phyloP scores from a whole-genome alignment of 2,329 filamentous ascomycete genomes.

The Fusarium nodosum region DNA sequence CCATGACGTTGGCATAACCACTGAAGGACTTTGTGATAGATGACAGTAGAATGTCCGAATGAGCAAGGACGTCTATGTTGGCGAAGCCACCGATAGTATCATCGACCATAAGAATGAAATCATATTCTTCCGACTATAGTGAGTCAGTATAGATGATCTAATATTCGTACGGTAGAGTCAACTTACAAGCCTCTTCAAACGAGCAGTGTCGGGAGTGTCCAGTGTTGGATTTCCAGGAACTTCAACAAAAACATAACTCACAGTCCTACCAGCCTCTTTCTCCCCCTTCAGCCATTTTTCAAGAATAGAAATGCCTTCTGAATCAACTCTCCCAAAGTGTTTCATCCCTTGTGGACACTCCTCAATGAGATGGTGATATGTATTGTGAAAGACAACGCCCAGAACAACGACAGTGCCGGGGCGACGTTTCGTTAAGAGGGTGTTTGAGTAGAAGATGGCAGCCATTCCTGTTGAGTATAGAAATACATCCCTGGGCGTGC shows the following conservation, averaged over 20 bases:
- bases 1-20: constrained; percentile 69
- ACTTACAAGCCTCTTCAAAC: constrained; percentile 58
- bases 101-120: constrained; percentile 62
- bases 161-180: not conserved
- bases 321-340: constrained; percentile 62
- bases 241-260: constrained; percentile 65
- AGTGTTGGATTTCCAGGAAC: constrained; percentile 56
- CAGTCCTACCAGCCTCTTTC: constrained; percentile 54
- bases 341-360: constrained; percentile 60
- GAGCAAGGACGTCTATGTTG: constrained; percentile 64
- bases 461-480: constrained; percentile 69
- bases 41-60: constrained; percentile 64
- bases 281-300: constrained; percentile 61
- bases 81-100: constrained; percentile 64
- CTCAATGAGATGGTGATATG: constrained; percentile 62
- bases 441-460: constrained; percentile 61
- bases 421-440: constrained; percentile 54
- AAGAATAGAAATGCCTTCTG: constrained; percentile 58
- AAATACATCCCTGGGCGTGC: constrained; percentile 59
- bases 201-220: constrained; percentile 52
- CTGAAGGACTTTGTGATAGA: constrained; percentile 71
- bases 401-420: constrained; percentile 59
- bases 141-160: not conserved
- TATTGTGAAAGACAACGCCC: constrained; percentile 66
- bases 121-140: constrained; percentile 57